Base-by-base conservation (phyloP, 352 stramenopile species). In the Halophytophthora polymorphica region DNA sequence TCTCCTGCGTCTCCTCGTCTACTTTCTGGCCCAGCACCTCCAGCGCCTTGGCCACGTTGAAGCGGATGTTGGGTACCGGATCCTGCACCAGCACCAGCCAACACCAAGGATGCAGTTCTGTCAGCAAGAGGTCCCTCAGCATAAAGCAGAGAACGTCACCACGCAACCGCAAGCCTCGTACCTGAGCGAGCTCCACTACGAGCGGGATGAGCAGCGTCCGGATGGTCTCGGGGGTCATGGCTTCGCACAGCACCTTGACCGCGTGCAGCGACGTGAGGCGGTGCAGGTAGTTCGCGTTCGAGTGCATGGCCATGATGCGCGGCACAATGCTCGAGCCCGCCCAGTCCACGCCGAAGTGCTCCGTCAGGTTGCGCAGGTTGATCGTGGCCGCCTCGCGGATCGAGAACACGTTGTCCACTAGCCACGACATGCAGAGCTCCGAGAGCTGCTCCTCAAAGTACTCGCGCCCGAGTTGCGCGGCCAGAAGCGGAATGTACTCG, bases 31-130 rank as follows among this genome's bases (percentile, higher is more conserved):
- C 79, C 2, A 99, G 73, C 17, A 78, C 77, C 50, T 96, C 78
- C 25, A 99, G 70, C 23, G 88, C 96, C 76, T 99, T 99, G 19
- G 96, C 95, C 31, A 99, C 95, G 70, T 98, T 99, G 61, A 99
- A 99, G 21, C 96, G 90, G 47, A 99, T 98, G 72, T 99, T 99
- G 3, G 96, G 90, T 10, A 99, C 91, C n/a, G 88, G 83, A 58
- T 96, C 86, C 80, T 95, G 57, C 45, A 63, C 42, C 59, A 35
- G n/a, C n/a, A n/a, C 21, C 60, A 22, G 33, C n/a, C 50, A 23
- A 35, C 15, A 17, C 35, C 40, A 65, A 28, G 18, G 18, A 45
- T 14, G 18, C 3, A 33, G 48, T 17, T 6, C 25, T 49, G 52
- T 35, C 73, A 35, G 21, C 29, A 18, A 19, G 5, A 33, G 6